A percentile compares a stretch with the other conserved stretches of the same genome.
phyloP scores from a whole-genome alignment of 768 basidiomycete genomes.

The Myochromella boudieri region DNA sequence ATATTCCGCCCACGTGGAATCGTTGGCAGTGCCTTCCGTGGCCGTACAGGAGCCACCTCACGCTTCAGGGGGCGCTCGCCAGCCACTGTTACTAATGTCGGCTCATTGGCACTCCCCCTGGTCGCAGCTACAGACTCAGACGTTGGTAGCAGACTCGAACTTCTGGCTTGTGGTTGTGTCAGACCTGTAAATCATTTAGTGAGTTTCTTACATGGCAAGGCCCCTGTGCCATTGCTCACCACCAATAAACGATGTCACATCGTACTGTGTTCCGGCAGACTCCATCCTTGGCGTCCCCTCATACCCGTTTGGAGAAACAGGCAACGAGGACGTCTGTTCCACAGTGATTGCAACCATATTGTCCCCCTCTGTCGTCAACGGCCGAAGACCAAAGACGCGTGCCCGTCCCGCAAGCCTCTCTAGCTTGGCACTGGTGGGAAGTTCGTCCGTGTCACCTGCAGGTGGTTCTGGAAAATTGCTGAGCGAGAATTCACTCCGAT shows the following conservation, averaged over 20 bases:
- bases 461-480: conserved; percentile 73
- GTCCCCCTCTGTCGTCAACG: neutral
- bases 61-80: too few relatives aligned
- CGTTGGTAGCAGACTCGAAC: neutral
- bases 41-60: too few relatives aligned
- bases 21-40: conserved; percentile 19
- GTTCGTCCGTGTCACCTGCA: neutral
- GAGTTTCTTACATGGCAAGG: neutral
- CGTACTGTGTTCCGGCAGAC: conserved; percentile 58
- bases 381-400: conserved; percentile 6
- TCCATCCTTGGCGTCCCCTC: conserved; percentile 24
- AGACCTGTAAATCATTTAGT: conserved; percentile 18
- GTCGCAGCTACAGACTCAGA: neutral
- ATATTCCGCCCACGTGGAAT: conserved; percentile 29
- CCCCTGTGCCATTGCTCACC: too few relatives aligned
- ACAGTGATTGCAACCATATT: neutral
- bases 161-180: conserved; percentile 15
- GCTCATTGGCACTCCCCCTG: neutral
- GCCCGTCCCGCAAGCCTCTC: conserved; percentile 7
- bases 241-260: conserved; percentile 75
- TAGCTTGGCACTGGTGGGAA: conserved; percentile 7
- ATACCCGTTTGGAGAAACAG: conserved; percentile 16
- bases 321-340: conserved; percentile 4
- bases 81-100: too few relatives aligned
- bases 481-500: conserved; percentile 61